phyloP scores from a whole-genome alignment of 768 basidiomycete genomes.

The Crepidotus variabilis region DNA sequence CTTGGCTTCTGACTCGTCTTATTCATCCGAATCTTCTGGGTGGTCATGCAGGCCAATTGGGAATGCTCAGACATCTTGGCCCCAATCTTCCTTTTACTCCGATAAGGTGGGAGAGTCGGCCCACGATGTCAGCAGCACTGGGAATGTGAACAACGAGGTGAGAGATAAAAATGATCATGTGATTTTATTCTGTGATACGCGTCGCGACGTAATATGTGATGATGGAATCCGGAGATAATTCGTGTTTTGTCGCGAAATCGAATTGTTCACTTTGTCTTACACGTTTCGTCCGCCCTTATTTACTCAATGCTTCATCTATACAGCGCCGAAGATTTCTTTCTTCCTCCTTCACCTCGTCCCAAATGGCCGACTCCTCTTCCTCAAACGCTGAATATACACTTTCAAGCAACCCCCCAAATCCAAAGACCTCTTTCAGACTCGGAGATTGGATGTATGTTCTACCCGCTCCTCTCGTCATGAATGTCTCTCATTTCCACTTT shows the following conservation, averaged over 20 bases:
- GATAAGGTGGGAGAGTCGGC: not conserved
- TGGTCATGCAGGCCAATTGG: too few relatives aligned
- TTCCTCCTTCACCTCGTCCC: conserved; percentile 16
- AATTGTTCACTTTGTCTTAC: not conserved
- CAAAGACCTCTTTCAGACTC: conserved; percentile 58
- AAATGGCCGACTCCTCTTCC: not conserved
- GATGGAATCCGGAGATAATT: not conserved
- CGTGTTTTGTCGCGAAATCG: not conserved
- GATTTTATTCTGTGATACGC: not conserved
- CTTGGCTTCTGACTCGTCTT: too few relatives aligned
- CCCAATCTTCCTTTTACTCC: not conserved
- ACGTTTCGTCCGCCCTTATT: conserved; percentile 12
- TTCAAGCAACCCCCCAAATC: conserved; percentile 71
- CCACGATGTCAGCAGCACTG: not conserved
- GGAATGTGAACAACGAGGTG: not conserved
- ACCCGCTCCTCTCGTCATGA: conserved; percentile 11
- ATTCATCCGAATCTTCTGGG: too few relatives aligned
- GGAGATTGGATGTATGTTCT: conserved; percentile 76
- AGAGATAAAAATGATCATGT: not conserved
- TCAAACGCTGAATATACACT: conserved; percentile 46
- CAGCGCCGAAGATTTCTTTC: conserved; percentile 11
- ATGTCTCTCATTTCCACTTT: conserved; percentile 17
- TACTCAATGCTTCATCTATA: conserved; percentile 11
- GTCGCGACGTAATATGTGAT: not conserved
- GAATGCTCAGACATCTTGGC: too few relatives aligned